Evolutionary conservation across 208 protist genomes (phyloP).

Genomic region (Leishmania guyanensis): DNA sequence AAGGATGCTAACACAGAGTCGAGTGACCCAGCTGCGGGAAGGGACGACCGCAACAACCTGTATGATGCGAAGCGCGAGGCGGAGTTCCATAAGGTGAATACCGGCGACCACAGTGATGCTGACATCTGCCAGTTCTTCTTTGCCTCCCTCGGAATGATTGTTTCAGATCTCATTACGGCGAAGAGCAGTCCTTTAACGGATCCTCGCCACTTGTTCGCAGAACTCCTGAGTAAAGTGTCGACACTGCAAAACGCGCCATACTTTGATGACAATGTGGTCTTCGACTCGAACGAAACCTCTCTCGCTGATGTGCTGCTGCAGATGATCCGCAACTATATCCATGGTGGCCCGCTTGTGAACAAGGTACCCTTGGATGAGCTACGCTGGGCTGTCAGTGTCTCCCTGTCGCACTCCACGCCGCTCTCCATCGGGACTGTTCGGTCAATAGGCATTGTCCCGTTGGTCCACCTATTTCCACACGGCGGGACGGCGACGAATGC

Average conservation of each 20-base stretch:
- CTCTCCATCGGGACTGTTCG: slow-evolving; percentile 63
- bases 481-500: slow-evolving; percentile 74
- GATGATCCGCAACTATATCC: slow-evolving; percentile 93
- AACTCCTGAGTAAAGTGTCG: slow-evolving; percentile 62
- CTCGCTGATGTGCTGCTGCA: slow-evolving; percentile 88
- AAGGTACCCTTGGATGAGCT: slow-evolving; percentile 78
- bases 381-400: slow-evolving; percentile 86
- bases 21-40: slow-evolving; percentile 14
- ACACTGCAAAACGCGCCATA: slow-evolving; percentile 90
- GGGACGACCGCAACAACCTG: slow-evolving; percentile 51
- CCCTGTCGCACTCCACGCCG: slow-evolving; percentile 87
- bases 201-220: slow-evolving; percentile 64
- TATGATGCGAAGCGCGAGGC: slow-evolving; percentile 67
- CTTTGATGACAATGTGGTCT: slow-evolving; percentile 80
- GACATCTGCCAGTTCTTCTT: slow-evolving; percentile 92
- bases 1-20: slow-evolving; percentile 40
- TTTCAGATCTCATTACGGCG: slow-evolving; percentile 82
- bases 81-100: slow-evolving; percentile 77
- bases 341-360: slow-evolving; percentile 86
- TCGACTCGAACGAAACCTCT: slow-evolving; percentile 62
- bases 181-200: slow-evolving; percentile 79
- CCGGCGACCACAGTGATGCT: slow-evolving; percentile 49
- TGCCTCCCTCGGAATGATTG: slow-evolving; percentile 82
- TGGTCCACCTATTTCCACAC: slow-evolving; percentile 90
- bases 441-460: slow-evolving; percentile 84